phyloP scores from a whole-genome alignment of 768 basidiomycete genomes.

The Tricholoma flavovirens region DNA sequence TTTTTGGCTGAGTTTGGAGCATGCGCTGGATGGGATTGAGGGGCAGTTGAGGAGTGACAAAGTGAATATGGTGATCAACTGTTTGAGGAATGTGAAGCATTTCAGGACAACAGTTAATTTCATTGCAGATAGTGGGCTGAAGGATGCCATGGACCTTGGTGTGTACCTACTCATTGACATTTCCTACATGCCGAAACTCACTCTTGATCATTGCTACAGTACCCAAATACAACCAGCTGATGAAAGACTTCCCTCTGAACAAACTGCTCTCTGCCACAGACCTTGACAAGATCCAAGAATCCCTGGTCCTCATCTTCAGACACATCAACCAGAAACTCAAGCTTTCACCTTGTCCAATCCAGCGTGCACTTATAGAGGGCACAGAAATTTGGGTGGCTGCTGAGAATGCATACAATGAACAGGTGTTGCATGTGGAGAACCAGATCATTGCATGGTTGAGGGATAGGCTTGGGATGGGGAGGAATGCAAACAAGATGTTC shows the following conservation, averaged over 20 bases:
- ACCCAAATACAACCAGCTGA: slow-evolving; percentile 96
- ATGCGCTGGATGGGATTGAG: slow-evolving; percentile 91
- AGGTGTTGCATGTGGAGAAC: slow-evolving; percentile 95
- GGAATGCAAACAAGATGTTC: slow-evolving; percentile 99
- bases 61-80: slow-evolving; percentile 90
- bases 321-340: slow-evolving; percentile 96
- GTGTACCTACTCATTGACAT: slow-evolving; percentile 21
- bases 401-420: slow-evolving; percentile 96
- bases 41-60: slow-evolving; percentile 87
- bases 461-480: slow-evolving; percentile 87
- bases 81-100: slow-evolving; percentile 90
- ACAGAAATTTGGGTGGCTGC: slow-evolving; percentile 97
- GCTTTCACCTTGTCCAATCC: slow-evolving; percentile 94
- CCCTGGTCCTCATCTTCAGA: slow-evolving; percentile 78
- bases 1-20: slow-evolving; percentile 95
- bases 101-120: slow-evolving; percentile 98
- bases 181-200: background rate
- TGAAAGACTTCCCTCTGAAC: slow-evolving; percentile 99
- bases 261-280: slow-evolving; percentile 96
- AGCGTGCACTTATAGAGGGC: slow-evolving; percentile 88
- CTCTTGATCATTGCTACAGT: slow-evolving; percentile 41
- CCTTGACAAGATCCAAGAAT: slow-evolving; percentile 90
- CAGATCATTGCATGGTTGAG: slow-evolving; percentile 93
- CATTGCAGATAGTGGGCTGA: slow-evolving; percentile 94
- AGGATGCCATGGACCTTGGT: slow-evolving; percentile 89